Evolutionary conservation across 108 stramenopile genomes (phyloP).

Genomic region (Nannochloropsis salina): DNA sequence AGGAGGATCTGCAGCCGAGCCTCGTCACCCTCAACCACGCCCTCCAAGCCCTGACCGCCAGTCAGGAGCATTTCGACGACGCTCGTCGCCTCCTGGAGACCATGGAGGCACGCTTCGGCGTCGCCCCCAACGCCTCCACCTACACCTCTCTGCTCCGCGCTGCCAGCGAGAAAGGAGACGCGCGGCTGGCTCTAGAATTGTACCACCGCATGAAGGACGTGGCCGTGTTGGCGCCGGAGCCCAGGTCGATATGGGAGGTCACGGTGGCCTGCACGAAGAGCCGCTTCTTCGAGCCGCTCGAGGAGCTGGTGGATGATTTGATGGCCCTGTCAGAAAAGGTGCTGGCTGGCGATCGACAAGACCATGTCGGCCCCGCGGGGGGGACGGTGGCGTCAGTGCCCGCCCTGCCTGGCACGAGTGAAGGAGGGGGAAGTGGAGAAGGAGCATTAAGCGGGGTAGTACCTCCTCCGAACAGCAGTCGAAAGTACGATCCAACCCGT

Average conservation of each 20-base stretch:
- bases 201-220: conserved; percentile 3
- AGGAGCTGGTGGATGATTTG: conserved; percentile 2
- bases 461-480: too few species aligned
- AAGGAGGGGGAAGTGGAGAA: neutral
- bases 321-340: neutral
- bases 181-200: neutral
- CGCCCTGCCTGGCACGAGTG: neutral
- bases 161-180: neutral
- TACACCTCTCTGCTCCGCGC: neutral
- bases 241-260: neutral
- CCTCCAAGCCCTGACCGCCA: neutral
- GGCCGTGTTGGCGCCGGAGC: neutral
- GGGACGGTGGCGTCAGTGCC: neutral
- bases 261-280: neutral
- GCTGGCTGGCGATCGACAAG: neutral
- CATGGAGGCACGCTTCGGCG: neutral
- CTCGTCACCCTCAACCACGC: neutral
- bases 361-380: neutral
- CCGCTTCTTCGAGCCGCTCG: neutral
- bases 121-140: neutral
- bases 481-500: neutral
- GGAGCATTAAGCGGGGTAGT: neutral
- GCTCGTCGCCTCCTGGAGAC: neutral
- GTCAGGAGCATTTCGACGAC: neutral
- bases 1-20: conserved; percentile 4